Base-by-base conservation (phyloP, 2,329 filamentous ascomycete genomes). In the Aspergillus pseudonomiae region DNA sequence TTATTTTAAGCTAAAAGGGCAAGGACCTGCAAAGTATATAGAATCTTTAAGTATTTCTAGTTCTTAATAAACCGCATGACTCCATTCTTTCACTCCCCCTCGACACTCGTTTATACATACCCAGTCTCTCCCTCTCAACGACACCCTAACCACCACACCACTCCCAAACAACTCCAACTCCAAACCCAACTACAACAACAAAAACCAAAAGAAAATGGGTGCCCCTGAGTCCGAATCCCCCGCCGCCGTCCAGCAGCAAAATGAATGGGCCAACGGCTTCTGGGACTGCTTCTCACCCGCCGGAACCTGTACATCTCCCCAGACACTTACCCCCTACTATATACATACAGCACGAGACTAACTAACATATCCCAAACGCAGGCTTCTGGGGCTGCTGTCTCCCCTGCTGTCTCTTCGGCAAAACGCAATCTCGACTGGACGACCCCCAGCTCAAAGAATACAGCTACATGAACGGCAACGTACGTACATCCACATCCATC, bases 281-380 rank as follows among this genome's bases (percentile, higher is more conserved):
- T 78, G 74, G 64, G 71, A 73, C 63, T 78, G 75, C 63, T 77
- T 65, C 63, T 70, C 68, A 14, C 75, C 76, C 10, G 61, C 70
- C 32, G 63, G 71, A 57, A 74, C 71, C 54, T 78, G 76, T 78
- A 62, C 54, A 68, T 34, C 34, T 39, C 21, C 21, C 36, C 26
- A 21, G 14, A 53, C 41, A 36, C 56, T 28, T 19, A 32, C 12
- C 28, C 48, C 4, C 34, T 36, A 36, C 34, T 36, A 36, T 14
- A 6, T 16, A 58, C 24, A 6, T 9, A 24, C 30, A 41, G 45
- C 28, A 11, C 26, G 4, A 24, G 30, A 2, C 26, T 28, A 36
- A 19, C 46, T 46, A 59, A 62, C 36, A 12, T 39, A 16, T 60
- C 62, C 28, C 36, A 45, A 36, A 45, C 26, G 43, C 53, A 77